Base-by-base conservation (phyloP, 2,329 filamentous ascomycete species). In the Cercospora sesami region DNA sequence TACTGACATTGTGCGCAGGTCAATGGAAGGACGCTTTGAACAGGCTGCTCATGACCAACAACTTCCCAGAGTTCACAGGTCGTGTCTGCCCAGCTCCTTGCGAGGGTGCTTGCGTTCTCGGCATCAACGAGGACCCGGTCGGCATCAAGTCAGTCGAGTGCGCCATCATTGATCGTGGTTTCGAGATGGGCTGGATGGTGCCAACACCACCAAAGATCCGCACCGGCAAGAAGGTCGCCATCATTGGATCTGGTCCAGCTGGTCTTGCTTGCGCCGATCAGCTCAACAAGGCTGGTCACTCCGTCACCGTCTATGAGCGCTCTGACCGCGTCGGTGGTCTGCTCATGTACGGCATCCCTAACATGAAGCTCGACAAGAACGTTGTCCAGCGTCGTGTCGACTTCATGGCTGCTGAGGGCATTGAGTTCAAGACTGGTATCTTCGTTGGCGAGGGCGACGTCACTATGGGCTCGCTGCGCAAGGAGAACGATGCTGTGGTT, bases 341-440 rank as follows among this genome's bases (percentile, higher is more conserved):
- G 65, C 87, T 98, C 76, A 97, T 97, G 94, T 97, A 98, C 78
- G 94, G 94, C 74, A 98, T 98, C 74, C 94, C 94, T 73, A 98
- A 98, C 85, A 98, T 98, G 94, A 98, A 98, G 85, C 91, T 98
- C 51, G 94, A 98, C 84, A 98, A 98, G 87, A 93, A 93, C 78
- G 90, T 97, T 71, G 94, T 98, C 69, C 94, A 97, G 85, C 91
- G 94, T 63, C 91, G 94, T 80, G 93, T 95, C 60, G 92, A 97
- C 81, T 93, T 98, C 81, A 94, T 97, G 92, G 92, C 91, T 64
- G 87, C 89, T 3, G 94, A 97, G 81, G 94, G 94, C 60, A 83
- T 97, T 77, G 86, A 86, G 62, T 97, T 96, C 83, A 89, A 92
- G 81, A 91, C 91, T 33, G 88, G 90, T 69, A 88, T 92, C 65